Evolutionary conservation across 768 basidiomycete genomes (phyloP).

Genomic region (Auricularia cornea): DNA sequence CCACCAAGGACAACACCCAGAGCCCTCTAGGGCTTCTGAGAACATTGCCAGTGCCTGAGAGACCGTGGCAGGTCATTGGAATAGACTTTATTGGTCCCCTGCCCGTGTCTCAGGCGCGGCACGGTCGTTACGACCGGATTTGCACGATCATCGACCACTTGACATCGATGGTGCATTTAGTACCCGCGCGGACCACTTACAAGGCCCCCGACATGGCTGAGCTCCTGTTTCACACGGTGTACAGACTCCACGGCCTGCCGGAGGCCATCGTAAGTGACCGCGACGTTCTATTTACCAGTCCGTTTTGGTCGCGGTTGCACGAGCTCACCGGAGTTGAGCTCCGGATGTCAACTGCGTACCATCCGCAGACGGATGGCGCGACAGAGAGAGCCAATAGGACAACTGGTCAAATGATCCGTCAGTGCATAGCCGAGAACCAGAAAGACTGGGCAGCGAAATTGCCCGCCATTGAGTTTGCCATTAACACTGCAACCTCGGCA

Average conservation of each 20-base stretch:
- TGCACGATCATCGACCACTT: conserved; percentile 17
- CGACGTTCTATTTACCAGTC: conserved; percentile 25
- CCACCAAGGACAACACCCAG: conserved; percentile 14
- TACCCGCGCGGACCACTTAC: conserved; percentile 23
- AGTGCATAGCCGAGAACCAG: conserved; percentile 11
- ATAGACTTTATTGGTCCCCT: conserved; percentile 22
- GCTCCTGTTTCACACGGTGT: conserved; percentile 26
- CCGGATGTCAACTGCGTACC: conserved; percentile 27
- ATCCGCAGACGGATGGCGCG: conserved; percentile 30
- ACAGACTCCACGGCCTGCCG: conserved; percentile 29
- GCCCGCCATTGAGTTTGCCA: conserved; percentile 30
- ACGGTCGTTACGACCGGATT: conserved; percentile 18
- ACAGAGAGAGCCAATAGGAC: conserved; percentile 17
- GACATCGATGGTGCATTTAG: conserved; percentile 18
- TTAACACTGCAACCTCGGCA: conserved; percentile 27
- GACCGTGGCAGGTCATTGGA: conserved; percentile 21
- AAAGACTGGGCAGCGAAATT: conserved; percentile 23
- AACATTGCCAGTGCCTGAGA: conserved; percentile 14
- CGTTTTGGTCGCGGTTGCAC: conserved; percentile 22
- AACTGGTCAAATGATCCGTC: conserved; percentile 1
- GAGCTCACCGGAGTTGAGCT: conserved; percentile 19
- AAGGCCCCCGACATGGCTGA: conserved; percentile 27
- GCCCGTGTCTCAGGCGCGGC: conserved; percentile 15
- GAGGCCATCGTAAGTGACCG: conserved; percentile 23
- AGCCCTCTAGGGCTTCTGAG: conserved; percentile 18